Base-by-base conservation (phyloP, 2,329 filamentous ascomycete species). In the Trichoderma semiorbis region DNA sequence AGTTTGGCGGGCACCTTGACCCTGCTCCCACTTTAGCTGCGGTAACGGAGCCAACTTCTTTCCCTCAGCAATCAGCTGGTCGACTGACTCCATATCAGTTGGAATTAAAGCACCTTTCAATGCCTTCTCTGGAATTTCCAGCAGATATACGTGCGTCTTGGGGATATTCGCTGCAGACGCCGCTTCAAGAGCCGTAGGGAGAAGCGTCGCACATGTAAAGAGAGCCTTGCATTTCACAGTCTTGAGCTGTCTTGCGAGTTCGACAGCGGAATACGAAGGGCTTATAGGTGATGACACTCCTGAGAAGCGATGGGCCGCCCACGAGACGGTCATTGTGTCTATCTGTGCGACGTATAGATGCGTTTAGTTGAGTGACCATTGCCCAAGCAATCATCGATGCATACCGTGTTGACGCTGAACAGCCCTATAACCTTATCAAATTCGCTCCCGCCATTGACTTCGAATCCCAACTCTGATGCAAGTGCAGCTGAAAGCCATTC, bases 361-460 rank as follows among this genome's bases (percentile, higher is more conserved):
- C 8, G 18, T 47, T 55, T 8, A 63, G 30, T 21, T n/a, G 7
- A 28, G n/a, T 10, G n/a, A 65, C 2, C 5, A 32, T 16, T 21
- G 14, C 2, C 12, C 18, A 58, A 43, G 10, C 2, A 63, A 6
- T 14, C 2, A 3, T 2, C 28, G 18, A 4, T 12, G 10, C 78
- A 73, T 74, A 84, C 80, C 43, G 92, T 91, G 77, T 95, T 96
- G 73, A 93, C 79, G 26, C 89, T 90, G 81, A 92, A 95, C 47
- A 94, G 84, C 4, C 85, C 90, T 57, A 92, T 81, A 24, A 93
- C 90, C 81, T 94, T 95, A 75, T 95, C 92, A 89, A 91, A 94
- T 77, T 93, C 91, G 0, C 88, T 87, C 7, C 91, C 92, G 66
- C 88, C 79, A 75, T 93, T 91, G 2, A 91, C 88, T n/a, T 85